Evolutionary conservation across 2,329 filamentous ascomycete genomes (phyloP).

Genomic region (Fusarium praegraminearum): DNA sequence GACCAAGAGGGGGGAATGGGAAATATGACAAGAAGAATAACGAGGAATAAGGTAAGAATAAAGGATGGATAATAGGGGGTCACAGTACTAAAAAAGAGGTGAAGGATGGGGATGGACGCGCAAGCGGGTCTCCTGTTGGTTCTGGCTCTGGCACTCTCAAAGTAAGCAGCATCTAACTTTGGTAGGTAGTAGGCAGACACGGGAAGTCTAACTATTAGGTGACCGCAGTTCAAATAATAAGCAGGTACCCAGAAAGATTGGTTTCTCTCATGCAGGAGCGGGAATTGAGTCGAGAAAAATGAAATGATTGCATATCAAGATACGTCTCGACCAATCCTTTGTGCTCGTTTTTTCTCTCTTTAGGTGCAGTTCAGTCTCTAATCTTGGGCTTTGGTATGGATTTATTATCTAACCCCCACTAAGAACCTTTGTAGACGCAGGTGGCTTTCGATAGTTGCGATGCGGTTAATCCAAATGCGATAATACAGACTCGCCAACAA

Average conservation of each 20-base stretch:
- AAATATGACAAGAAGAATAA: constrained; percentile 20
- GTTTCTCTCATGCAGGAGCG: constrained; percentile 8
- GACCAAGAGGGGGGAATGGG: constrained; percentile 2
- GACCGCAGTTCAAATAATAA: neutral
- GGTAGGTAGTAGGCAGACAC: neutral
- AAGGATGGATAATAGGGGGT: constrained; percentile 22
- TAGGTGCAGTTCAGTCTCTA: neutral
- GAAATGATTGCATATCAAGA: constrained; percentile 26
- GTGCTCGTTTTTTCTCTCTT: neutral
- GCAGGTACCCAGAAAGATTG: constrained; percentile 9
- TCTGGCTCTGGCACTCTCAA: neutral
- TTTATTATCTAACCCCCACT: neutral
- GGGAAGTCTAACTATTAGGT: neutral
- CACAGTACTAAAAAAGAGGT: constrained; percentile 4
- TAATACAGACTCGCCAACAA: neutral
- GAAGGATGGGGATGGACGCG: constrained; percentile 10
- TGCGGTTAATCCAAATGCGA: neutral
- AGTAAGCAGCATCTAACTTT: neutral
- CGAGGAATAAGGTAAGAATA: constrained; percentile 18
- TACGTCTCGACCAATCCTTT: constrained; percentile 13
- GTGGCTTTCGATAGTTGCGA: constrained; percentile 15
- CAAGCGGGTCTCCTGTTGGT: constrained; percentile 21
- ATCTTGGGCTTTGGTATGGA: neutral
- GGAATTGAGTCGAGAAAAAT: constrained; percentile 14
- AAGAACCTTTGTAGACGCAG: neutral